Conservation (phyloP, 2,329 filamentous ascomycete genomes). For the Pseudogymnoascus sp. region DNA sequence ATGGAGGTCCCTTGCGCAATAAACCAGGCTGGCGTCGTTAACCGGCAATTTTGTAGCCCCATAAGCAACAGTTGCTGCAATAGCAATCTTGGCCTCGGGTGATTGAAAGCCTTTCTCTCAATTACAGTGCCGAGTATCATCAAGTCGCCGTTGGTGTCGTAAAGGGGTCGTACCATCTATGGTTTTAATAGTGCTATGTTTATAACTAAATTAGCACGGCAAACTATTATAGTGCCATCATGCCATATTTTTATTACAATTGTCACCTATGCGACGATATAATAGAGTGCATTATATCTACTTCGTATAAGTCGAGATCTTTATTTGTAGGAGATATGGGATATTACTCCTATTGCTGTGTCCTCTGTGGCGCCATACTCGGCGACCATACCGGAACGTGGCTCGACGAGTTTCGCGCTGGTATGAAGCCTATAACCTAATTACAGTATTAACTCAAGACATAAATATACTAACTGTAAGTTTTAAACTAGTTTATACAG, state of each 20-base stretch:
- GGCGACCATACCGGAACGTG: not conserved
- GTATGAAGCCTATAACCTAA: not conserved
- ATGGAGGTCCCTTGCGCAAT: no score
- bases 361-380: not conserved
- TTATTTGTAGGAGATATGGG: not conserved
- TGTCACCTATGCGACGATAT: not conserved
- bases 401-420: not conserved
- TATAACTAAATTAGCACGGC: no score
- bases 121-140: no score
- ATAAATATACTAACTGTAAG: not conserved
- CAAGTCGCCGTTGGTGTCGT: no score
- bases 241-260: not conserved
- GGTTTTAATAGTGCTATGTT: no score
- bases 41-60: no score
- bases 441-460: not conserved
- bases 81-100: no score
- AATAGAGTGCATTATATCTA: not conserved
- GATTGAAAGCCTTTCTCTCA: no score
- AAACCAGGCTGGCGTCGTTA: no score
- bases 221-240: not conserved
- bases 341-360: not conserved
- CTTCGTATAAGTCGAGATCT: not conserved
- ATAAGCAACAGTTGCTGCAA: no score
- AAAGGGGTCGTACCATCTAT: not conserved
- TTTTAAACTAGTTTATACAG: not conserved